Evolutionary conservation across 495 filamentous ascomycete genomes (phyloP), one percentile per base, ranked within the genome.

Genomic region (Extremus antarcticus): DNA sequence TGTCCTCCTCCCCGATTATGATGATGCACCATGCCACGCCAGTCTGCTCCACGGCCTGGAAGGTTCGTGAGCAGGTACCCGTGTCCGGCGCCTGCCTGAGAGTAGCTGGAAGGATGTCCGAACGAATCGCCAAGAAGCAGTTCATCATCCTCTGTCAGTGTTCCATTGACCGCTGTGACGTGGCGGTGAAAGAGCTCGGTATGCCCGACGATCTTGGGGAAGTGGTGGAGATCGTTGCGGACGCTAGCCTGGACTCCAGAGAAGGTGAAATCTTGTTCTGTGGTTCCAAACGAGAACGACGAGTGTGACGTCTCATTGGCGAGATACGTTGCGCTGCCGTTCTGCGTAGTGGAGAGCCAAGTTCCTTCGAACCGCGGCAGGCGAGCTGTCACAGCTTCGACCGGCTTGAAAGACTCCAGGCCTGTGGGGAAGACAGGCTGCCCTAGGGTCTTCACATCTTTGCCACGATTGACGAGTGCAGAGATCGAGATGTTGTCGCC

Each of bases 371-470:
- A 61, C 57, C 25, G 51, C 21, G 35, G 57, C n/a, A n/a, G n/a
- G 19, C 53, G 51, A 9, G 48, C 32, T 15, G 20, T 21, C 13
- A 51, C 35, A 1, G 32, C 39, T 13, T 47, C 49, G 25, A 19
- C n/a, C 8, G 41, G 16, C n/a, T 53, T 49, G 43, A 66, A 67
- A 16, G 58, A 52, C 58, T 82, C 75, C 8, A 84, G 66, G 35
- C 78, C 80, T 0, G 74, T 73, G 2, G 81, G 76, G 49, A 83
- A 88, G 0, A 85, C 79, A 9, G 80, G 73, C 9, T 75, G 65
- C 1, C 83, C 84, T 1, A 68, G 56, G 4, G 77, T 70, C 64
- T 70, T 62, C 11, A 82, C 70, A 0, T 74, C 57, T 11, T 87
- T 76, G 8, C 82, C 82, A 47, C 84, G 80, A 32, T 68, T 63